A percentile compares a stretch with the other conserved stretches of the same genome.
These are phyloP conservation scores for Candida sojae DNA, from an alignment of 1,139 yeast species.

Conservation along the genomic window DNA sequence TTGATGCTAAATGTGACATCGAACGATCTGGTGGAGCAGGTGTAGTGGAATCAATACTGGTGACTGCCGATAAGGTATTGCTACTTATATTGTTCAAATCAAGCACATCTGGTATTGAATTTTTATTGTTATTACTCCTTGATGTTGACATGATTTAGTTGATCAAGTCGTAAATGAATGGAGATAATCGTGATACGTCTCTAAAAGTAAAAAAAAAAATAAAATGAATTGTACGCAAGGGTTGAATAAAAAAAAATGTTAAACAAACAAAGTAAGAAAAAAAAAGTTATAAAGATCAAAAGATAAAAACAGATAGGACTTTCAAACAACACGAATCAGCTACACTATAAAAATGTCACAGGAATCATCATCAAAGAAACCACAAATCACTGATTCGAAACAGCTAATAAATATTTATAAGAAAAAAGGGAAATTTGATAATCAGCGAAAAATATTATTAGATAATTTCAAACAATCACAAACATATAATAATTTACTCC, in stretches of 20 bases:
- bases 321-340: too few species aligned
- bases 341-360: not conserved
- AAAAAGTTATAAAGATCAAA: not conserved
- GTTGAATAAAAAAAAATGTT: not conserved
- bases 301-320: too few species aligned
- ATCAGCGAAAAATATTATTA: constrained; percentile 43
- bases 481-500: constrained; percentile 42
- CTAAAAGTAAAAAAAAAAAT: not conserved
- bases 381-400: constrained; percentile 32
- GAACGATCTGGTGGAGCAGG: not conserved
- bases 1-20: constrained; percentile 5
- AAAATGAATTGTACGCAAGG: too few species aligned
- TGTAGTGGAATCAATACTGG: not conserved
- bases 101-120: not conserved
- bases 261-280: not conserved
- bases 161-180: not conserved
- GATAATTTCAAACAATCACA: constrained; percentile 47
- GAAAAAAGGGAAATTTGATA: constrained; percentile 53
- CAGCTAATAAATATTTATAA: constrained; percentile 47
- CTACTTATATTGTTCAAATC: constrained; percentile 4
- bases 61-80: constrained; percentile 1
- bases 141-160: not conserved
- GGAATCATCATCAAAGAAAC: not conserved
- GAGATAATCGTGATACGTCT: too few species aligned
- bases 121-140: not conserved